Conservation (phyloP, 2,329 filamentous ascomycete species). For the Fusarium paranaense region DNA sequence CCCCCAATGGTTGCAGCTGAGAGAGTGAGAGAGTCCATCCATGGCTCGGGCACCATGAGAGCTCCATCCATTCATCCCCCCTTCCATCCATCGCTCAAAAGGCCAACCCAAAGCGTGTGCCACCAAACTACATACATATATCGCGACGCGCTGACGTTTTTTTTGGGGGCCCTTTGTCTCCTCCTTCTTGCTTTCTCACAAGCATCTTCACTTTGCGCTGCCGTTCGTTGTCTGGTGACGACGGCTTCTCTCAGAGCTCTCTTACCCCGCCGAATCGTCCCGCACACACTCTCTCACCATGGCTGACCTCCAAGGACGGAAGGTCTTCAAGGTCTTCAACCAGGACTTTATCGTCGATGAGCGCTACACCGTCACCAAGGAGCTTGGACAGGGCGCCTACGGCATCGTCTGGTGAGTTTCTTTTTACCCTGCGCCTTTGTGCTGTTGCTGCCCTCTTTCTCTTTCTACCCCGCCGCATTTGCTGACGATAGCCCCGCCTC, state of each 20-base stretch:
- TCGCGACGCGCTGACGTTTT: conserved; percentile 35
- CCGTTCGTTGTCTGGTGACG: neutral
- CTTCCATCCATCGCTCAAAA: conserved; percentile 28
- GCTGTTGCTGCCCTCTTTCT: conserved; percentile 24
- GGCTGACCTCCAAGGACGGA: conserved; percentile 68
- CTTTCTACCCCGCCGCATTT: conserved; percentile 44
- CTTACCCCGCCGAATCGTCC: conserved; percentile 32
- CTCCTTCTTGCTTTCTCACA: conserved; percentile 16
- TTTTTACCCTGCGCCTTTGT: conserved; percentile 7
- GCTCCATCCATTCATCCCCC: conserved; percentile 27
- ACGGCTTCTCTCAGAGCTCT: conserved; percentile 4
- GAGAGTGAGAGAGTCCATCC: conserved; percentile 14
- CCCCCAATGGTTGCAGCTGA: conserved; percentile 28
- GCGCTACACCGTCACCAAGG: conserved; percentile 98
- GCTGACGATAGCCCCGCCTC: conserved; percentile 45
- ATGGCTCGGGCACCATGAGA: conserved; percentile 8
- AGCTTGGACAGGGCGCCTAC: conserved; percentile 97
- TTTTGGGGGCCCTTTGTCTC: conserved; percentile 26
- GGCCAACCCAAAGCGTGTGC: conserved; percentile 4
- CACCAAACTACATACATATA: conserved; percentile 43
- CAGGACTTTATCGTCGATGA: conserved; percentile 99
- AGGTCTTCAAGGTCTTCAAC: conserved; percentile 99
- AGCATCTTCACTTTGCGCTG: neutral
- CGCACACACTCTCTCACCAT: conserved; percentile 43
- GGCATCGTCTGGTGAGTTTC: conserved; percentile 91